These are phyloP conservation scores for Patellifolia procumbens DNA, from an alignment of 179 eudicot species.

Conservation along the genomic window DNA sequence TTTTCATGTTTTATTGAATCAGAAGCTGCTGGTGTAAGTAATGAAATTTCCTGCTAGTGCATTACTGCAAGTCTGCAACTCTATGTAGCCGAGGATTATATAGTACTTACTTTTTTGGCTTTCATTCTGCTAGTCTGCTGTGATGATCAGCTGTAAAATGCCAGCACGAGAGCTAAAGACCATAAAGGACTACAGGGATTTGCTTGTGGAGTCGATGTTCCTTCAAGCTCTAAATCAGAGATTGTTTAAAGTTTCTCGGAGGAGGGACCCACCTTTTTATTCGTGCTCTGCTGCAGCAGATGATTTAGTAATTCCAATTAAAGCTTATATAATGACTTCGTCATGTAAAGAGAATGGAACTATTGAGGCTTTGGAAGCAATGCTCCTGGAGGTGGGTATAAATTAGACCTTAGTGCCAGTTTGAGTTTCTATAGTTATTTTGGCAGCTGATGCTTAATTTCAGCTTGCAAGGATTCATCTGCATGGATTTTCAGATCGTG, in stretches of 20 bases:
- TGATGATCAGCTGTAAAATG: slow-evolving; percentile 84
- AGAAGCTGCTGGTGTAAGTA: slow-evolving; percentile 86
- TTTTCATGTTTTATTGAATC: slow-evolving; percentile 82
- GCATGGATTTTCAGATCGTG: slow-evolving; percentile 90
- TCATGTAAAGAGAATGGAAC: slow-evolving; percentile 87
- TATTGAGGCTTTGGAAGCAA: slow-evolving; percentile 72
- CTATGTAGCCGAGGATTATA: background rate
- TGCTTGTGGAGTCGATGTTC: slow-evolving; percentile 81
- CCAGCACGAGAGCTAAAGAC: slow-evolving; percentile 64
- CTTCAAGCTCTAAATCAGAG: slow-evolving; percentile 82
- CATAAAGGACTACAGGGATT: slow-evolving; percentile 75
- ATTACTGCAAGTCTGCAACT: slow-evolving; percentile 9
- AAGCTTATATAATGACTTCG: slow-evolving; percentile 78
- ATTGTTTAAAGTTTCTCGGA: slow-evolving; percentile 73
- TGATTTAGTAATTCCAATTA: slow-evolving; percentile 58
- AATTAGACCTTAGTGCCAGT: slow-evolving; percentile 25
- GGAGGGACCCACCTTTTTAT: slow-evolving; percentile 74
- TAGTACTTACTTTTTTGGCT: slow-evolving; percentile 12
- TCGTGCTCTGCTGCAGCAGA: slow-evolving; percentile 83
- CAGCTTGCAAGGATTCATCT: slow-evolving; percentile 83
- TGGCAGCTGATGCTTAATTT: slow-evolving; percentile 34
- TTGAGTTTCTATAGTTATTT: slow-evolving; percentile 12
- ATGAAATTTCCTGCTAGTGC: background rate
- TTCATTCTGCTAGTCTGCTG: slow-evolving; percentile 64
- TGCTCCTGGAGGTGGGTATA: slow-evolving; percentile 69